These are phyloP conservation scores for Talaromyces pinophilus DNA, from an alignment of 2,329 filamentous ascomycete species.

Conservation along the genomic window DNA sequence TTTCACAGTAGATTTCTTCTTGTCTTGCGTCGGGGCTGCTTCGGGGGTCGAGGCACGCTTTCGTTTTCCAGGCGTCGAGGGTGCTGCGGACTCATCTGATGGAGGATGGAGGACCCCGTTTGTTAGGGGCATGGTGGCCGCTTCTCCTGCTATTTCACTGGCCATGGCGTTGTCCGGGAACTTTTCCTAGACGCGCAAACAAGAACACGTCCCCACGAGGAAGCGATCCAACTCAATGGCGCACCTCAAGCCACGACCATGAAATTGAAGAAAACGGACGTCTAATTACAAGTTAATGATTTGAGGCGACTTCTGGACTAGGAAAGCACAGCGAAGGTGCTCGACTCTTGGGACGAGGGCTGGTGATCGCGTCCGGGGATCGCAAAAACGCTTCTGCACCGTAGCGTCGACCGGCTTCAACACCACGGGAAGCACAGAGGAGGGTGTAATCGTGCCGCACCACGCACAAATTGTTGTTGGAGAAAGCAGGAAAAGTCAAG, in stretches of 20 bases:
- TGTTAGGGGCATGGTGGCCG: constrained; percentile 34
- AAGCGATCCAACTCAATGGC: constrained; percentile 18
- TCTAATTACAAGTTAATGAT: neutral
- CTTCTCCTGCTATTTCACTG: constrained; percentile 39
- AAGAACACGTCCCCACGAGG: constrained; percentile 23
- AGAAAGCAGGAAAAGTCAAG: neutral
- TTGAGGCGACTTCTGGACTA: constrained; percentile 6
- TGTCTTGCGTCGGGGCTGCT: constrained; percentile 31
- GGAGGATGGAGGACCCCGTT: constrained; percentile 39
- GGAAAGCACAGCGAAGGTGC: neutral
- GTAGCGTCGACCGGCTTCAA: constrained; percentile 20
- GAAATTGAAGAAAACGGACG: constrained; percentile 6
- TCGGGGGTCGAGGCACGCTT: constrained; percentile 42
- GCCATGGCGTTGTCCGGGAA: constrained; percentile 33
- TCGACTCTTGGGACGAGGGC: constrained; percentile 18
- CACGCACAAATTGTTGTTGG: constrained; percentile 9
- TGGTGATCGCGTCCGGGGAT: constrained; percentile 21
- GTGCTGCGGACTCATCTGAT: constrained; percentile 32
- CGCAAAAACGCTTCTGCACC: constrained; percentile 25
- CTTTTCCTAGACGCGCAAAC: constrained; percentile 23
- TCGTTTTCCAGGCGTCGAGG: constrained; percentile 44
- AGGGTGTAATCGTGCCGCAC: constrained; percentile 8
- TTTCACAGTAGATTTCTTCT: constrained; percentile 31
- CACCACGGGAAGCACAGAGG: constrained; percentile 22
- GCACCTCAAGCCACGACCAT: constrained; percentile 12